Evolutionary conservation across 108 stramenopile species (phyloP), one percentile per base, ranked within the genome.

Genomic region (Stephanodiscus triporus): DNA sequence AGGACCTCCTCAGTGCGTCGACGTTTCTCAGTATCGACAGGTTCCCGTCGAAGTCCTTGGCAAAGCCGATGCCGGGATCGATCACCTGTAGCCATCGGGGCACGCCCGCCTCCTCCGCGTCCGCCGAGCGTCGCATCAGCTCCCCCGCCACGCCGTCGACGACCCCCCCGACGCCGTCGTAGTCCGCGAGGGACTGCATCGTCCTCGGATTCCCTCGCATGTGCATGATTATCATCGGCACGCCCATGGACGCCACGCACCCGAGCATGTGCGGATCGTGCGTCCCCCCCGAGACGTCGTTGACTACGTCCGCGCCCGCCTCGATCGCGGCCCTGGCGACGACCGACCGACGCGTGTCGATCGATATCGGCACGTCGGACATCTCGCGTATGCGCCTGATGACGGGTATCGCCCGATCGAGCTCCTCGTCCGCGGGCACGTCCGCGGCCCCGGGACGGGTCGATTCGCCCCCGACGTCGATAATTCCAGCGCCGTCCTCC

Each of bases 51-150:
- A 70, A 27, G 64, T 85, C 83, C 82, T 99, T 99, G 17, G 98
- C 97, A 75, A 99, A 99, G 8, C 98, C 98, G 50, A 99, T 95
- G 17, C 98, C 98, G 13, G 97, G 97, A 75, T 99, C 97, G 11
- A 97, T 56, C 19, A 98, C 72, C 51, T 95, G 89, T 22, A 85
- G 71, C 98, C 98, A 99, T 22, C 87, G 80, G 19, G 82, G 87
- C 26, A 99, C 81, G 8, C 96, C 96, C 11, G 77, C 87, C 9
- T 57, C 64, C 67, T 95, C 88, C 27, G 97, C 96, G 0, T 68
- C 82, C 36, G 29, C 45, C n/a, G 82, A 88, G 42, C 87, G 88
- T 65, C 75, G 68, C 49, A 70, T 43, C 57, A 99, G 77, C 51
- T 80, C 89, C 0, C 29, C 29, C 6, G 59, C 75, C 6, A 99